phyloP scores from a whole-genome alignment of 306 rosid genomes.

The Fragaria ananassa region DNA sequence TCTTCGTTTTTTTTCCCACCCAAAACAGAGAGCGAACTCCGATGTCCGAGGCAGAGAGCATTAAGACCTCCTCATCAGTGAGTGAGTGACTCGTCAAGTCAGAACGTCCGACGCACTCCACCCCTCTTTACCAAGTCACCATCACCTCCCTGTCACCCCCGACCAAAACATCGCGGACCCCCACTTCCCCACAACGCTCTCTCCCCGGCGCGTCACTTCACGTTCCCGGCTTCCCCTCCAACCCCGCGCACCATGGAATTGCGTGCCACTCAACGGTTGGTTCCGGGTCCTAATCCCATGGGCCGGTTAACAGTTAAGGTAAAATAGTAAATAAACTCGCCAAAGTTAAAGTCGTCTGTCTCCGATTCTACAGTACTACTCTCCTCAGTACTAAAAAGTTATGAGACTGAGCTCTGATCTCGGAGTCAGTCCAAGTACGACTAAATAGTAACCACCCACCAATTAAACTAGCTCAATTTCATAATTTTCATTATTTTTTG shows the following conservation, averaged over 20 bases:
- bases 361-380: neutral
- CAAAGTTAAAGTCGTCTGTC: neutral
- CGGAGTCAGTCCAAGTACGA: conserved; percentile 7
- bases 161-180: conserved; percentile 43
- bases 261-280: neutral
- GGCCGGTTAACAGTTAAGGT: neutral
- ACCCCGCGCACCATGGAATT: neutral
- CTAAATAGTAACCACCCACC: neutral
- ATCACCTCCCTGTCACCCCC: conserved; percentile 8
- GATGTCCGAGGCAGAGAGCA: neutral
- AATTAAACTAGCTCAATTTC: neutral
- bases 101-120: neutral
- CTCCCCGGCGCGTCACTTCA: neutral
- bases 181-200: conserved; percentile 23
- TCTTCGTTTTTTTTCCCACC: neutral
- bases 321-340: neutral
- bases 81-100: neutral
- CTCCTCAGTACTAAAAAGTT: neutral
- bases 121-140: neutral
- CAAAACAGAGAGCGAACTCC: neutral
- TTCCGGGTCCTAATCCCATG: neutral
- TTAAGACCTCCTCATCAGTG: neutral
- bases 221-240: too few species aligned
- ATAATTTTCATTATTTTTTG: neutral
- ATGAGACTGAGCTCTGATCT: conserved; percentile 7